Evolutionary conservation across 306 rosid genomes (phyloP).

Genomic region (Morella rubra): DNA sequence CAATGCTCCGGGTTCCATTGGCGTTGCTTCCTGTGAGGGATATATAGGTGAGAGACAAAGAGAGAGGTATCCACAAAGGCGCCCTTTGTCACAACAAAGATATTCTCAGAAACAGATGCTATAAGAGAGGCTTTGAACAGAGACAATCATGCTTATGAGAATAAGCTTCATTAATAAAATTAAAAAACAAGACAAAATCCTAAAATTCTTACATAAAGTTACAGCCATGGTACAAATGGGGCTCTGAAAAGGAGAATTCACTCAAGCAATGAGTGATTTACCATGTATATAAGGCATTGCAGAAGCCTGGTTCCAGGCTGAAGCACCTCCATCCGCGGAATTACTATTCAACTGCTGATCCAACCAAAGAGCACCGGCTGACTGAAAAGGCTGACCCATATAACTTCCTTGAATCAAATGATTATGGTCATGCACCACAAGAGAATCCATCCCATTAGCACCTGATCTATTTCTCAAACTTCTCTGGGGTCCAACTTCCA

Average conservation of each 20-base stretch:
- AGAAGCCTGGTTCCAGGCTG: slow-evolving; percentile 70
- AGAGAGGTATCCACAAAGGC: slow-evolving; percentile 11
- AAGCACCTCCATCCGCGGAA: slow-evolving; percentile 53
- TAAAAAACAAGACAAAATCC: neutral
- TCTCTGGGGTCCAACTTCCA: slow-evolving; percentile 61
- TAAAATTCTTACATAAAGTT: neutral
- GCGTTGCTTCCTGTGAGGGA: slow-evolving; percentile 41
- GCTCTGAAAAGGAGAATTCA: slow-evolving; percentile 16
- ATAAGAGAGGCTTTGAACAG: neutral
- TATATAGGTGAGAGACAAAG: slow-evolving; percentile 20
- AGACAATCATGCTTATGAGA: neutral
- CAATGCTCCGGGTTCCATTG: slow-evolving; percentile 48
- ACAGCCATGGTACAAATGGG: neutral
- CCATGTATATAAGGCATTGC: slow-evolving; percentile 65
- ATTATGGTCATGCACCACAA: slow-evolving; percentile 58
- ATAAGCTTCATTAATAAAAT: neutral
- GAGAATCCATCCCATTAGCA: slow-evolving; percentile 47
- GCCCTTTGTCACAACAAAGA: neutral
- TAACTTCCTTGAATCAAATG: slow-evolving; percentile 67
- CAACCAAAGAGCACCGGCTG: slow-evolving; percentile 69
- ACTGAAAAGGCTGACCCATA: slow-evolving; percentile 74
- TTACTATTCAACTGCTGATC: slow-evolving; percentile 61
- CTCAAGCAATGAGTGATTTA: slow-evolving; percentile 22
- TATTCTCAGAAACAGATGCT: neutral
- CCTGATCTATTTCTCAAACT: slow-evolving; percentile 52